Evolutionary conservation across 306 rosid genomes (phyloP).

Genomic region (Ceratonia siliqua): DNA sequence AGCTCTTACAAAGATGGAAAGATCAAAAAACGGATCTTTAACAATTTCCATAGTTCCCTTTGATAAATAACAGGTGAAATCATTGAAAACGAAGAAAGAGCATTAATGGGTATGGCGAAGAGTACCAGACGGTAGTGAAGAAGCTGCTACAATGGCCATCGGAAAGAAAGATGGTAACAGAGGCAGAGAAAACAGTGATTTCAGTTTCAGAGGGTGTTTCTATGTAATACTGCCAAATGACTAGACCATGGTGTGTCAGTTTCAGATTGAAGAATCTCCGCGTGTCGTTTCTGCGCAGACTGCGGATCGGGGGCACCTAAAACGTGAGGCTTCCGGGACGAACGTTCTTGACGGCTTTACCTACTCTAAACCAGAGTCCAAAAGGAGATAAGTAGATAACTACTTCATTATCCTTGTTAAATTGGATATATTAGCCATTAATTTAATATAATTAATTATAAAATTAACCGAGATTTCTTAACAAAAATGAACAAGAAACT

Average conservation of each 20-base stretch:
- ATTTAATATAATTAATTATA: not conserved
- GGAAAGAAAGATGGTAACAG: not conserved
- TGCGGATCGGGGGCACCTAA: not conserved
- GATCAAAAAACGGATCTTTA: slow-evolving; percentile 34
- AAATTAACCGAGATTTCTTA: not conserved
- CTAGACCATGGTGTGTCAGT: not conserved
- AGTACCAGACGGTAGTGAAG: slow-evolving; percentile 53
- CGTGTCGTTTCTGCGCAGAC: not conserved
- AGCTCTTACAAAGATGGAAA: not conserved
- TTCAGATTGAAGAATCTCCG: slow-evolving; percentile 4
- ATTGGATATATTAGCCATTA: not conserved
- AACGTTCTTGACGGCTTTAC: not conserved
- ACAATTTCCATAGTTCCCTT: not conserved
- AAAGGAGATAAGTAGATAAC: not conserved
- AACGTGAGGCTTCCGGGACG: not conserved
- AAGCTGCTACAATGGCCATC: slow-evolving; percentile 45
- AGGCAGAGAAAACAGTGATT: not conserved
- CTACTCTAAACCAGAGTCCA: not conserved
- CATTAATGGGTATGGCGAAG: not conserved
- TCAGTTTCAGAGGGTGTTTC: not conserved
- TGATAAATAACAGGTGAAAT: not conserved
- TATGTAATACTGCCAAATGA: not conserved
- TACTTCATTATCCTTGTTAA: not conserved
- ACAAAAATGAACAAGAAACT: not conserved
- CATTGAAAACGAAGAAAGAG: not conserved